Evolutionary conservation across 805 yeast genomes (phyloP).

Genomic region (Wickerhamomyces queroliae): DNA sequence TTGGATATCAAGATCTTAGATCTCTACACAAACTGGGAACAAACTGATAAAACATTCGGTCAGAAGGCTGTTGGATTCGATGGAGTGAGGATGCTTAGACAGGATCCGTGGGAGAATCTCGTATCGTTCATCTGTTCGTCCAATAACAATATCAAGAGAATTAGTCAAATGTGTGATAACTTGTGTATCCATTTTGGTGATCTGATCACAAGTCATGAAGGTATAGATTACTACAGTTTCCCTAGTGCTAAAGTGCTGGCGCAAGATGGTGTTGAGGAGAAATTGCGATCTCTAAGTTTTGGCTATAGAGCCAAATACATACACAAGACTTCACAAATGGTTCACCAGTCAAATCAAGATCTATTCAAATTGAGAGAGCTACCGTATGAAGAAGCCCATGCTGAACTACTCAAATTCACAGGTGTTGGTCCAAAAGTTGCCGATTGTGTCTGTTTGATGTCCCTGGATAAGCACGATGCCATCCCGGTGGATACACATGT

Average conservation of each 20-base stretch:
- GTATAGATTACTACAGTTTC: slow-evolving; percentile 58
- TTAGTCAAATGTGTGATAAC: slow-evolving; percentile 85
- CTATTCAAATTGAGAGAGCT: slow-evolving; percentile 36
- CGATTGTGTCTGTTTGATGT: slow-evolving; percentile 92
- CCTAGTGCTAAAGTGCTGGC: slow-evolving; percentile 59
- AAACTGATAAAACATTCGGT: slow-evolving; percentile 44
- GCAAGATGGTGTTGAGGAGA: slow-evolving; percentile 33
- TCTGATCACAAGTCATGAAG: slow-evolving; percentile 46
- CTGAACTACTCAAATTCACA: slow-evolving; percentile 53
- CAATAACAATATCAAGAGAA: slow-evolving; percentile 92
- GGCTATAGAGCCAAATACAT: slow-evolving; percentile 93
- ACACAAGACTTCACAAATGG: slow-evolving; percentile 58
- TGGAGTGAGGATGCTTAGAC: slow-evolving; percentile 82
- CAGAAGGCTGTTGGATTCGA: slow-evolving; percentile 32
- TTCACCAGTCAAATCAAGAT: slow-evolving; percentile 30
- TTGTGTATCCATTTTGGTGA: slow-evolving; percentile 69
- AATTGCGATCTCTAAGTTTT: slow-evolving; percentile 47
- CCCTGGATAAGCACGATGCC: slow-evolving; percentile 75
- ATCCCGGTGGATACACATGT: slow-evolving; percentile 98
- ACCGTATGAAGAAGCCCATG: slow-evolving; percentile 48
- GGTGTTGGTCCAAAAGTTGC: slow-evolving; percentile 99
- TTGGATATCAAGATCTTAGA: slow-evolving; percentile 46
- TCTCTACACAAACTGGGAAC: slow-evolving; percentile 59
- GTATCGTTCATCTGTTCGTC: slow-evolving; percentile 90
- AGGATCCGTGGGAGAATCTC: slow-evolving; percentile 96